Evolutionary conservation across 2,329 filamentous ascomycete genomes (phyloP).

Genomic region (Sporothrix curviconia): DNA sequence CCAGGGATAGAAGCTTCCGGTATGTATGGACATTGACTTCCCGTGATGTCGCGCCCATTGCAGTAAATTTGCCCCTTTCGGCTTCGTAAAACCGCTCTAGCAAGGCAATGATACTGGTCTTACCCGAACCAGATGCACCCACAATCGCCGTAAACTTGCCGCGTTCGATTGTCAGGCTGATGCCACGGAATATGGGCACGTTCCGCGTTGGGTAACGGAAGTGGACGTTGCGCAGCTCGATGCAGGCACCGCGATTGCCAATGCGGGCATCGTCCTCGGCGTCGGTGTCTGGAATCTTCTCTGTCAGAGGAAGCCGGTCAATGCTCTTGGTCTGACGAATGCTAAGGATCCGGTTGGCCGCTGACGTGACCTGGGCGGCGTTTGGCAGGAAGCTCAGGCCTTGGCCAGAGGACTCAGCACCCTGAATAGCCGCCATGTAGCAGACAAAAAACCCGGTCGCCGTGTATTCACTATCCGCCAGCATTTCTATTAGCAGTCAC

Average conservation of each 20-base stretch:
- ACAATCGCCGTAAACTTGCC: constrained; percentile 67
- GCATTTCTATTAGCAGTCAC: background rate
- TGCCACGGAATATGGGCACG: constrained; percentile 49
- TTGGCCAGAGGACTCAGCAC: constrained; percentile 60
- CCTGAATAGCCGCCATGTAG: constrained; percentile 62
- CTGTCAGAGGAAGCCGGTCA: constrained; percentile 27
- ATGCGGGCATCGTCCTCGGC: constrained; percentile 21
- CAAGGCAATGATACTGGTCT: constrained; percentile 59
- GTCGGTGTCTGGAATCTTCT: constrained; percentile 40
- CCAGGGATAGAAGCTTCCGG: constrained; percentile 59
- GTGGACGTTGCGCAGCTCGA: constrained; percentile 50
- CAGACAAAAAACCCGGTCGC: constrained; percentile 46
- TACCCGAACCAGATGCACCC: constrained; percentile 63
- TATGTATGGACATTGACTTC: constrained; percentile 55
- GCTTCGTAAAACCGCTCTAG: constrained; percentile 67
- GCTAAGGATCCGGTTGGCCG: constrained; percentile 53
- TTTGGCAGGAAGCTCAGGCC: constrained; percentile 63
- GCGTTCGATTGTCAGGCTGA: constrained; percentile 59
- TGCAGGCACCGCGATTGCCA: constrained; percentile 33
- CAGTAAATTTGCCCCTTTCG: constrained; percentile 56
- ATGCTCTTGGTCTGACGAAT: constrained; percentile 39
- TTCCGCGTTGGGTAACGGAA: constrained; percentile 57
- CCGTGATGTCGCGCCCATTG: constrained; percentile 54
- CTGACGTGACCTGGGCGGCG: constrained; percentile 51
- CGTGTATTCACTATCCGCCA: constrained; percentile 36